These are phyloP conservation scores for Aspergillus calidoustus DNA, from an alignment of 2,329 filamentous ascomycete genomes.

Conservation along the genomic window DNA sequence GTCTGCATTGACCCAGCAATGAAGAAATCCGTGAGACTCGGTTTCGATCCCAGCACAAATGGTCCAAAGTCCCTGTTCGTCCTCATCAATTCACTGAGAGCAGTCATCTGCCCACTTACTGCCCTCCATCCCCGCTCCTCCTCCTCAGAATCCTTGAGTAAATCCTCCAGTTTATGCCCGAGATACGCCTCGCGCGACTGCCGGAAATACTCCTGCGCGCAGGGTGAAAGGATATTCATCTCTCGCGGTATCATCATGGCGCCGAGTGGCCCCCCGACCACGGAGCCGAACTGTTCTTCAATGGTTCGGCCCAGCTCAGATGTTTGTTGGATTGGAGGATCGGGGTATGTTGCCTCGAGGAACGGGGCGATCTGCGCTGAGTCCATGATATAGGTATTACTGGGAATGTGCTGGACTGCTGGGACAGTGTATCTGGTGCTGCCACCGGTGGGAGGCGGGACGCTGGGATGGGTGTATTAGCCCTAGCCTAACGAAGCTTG, in stretches of 20 bases:
- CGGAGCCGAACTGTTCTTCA: slow-evolving; percentile 36
- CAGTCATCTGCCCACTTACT: slow-evolving; percentile 30
- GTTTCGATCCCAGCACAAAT: slow-evolving; percentile 34
- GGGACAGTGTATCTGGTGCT: slow-evolving; percentile 46
- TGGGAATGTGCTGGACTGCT: slow-evolving; percentile 47
- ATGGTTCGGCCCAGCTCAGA: slow-evolving; percentile 43
- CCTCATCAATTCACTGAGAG: slow-evolving; percentile 39
- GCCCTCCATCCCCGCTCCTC: slow-evolving; percentile 1
- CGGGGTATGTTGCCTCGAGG: slow-evolving; percentile 47
- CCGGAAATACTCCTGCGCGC: slow-evolving; percentile 45
- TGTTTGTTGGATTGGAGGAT: slow-evolving; percentile 38
- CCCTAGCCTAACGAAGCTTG: too few relatives aligned
- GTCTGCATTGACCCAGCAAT: slow-evolving; percentile 43
- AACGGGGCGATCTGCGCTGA: slow-evolving; percentile 46
- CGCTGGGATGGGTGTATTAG: slow-evolving; percentile 25
- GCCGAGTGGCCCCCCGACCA: slow-evolving; percentile 33
- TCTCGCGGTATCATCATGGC: slow-evolving; percentile 18
- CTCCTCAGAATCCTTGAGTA: background rate
- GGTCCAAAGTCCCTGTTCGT: slow-evolving; percentile 42
- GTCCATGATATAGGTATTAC: slow-evolving; percentile 47
- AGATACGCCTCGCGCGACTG: slow-evolving; percentile 44
- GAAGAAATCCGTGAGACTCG: slow-evolving; percentile 47
- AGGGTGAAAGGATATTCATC: slow-evolving; percentile 42
- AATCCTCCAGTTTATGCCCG: slow-evolving; percentile 41
- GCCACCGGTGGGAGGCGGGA: slow-evolving; percentile 9